Evolutionary conservation across 164 flowering plant genomes (phyloP).

Genomic region (Houttuynia cordata): DNA sequence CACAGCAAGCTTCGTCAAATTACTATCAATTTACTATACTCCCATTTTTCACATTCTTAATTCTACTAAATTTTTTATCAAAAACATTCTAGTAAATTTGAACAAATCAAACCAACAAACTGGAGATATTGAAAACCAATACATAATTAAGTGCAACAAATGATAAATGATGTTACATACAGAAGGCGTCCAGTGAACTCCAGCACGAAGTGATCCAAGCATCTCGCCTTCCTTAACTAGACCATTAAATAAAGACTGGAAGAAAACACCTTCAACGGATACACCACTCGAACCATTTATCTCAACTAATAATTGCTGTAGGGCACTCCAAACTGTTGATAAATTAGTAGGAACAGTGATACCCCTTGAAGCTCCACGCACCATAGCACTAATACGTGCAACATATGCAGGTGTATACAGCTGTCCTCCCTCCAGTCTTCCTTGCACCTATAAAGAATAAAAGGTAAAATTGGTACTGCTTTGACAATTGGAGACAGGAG

Average conservation of each 20-base stretch:
- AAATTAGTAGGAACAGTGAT: slow-evolving; percentile 79
- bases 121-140: too few relatives aligned
- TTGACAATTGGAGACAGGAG: background rate
- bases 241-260: slow-evolving; percentile 80
- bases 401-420: slow-evolving; percentile 89
- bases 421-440: slow-evolving; percentile 96
- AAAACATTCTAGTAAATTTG: too few relatives aligned
- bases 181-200: slow-evolving; percentile 91
- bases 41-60: background rate
- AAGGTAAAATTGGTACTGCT: background rate
- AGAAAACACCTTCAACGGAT: slow-evolving; percentile 72
- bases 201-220: slow-evolving; percentile 92
- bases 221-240: slow-evolving; percentile 67
- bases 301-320: slow-evolving; percentile 65
- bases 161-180: slow-evolving; percentile 28
- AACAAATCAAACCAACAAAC: too few relatives aligned
- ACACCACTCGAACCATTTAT: slow-evolving; percentile 73
- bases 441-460: slow-evolving; percentile 55
- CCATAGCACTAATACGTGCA: slow-evolving; percentile 85
- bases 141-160: too few relatives aligned
- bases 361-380: slow-evolving; percentile 91
- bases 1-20: background rate
- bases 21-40: background rate
- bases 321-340: slow-evolving; percentile 63
- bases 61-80: background rate